Conservation (phyloP, 2,329 filamentous ascomycete species). For the Talaromyces amestolkiae region DNA sequence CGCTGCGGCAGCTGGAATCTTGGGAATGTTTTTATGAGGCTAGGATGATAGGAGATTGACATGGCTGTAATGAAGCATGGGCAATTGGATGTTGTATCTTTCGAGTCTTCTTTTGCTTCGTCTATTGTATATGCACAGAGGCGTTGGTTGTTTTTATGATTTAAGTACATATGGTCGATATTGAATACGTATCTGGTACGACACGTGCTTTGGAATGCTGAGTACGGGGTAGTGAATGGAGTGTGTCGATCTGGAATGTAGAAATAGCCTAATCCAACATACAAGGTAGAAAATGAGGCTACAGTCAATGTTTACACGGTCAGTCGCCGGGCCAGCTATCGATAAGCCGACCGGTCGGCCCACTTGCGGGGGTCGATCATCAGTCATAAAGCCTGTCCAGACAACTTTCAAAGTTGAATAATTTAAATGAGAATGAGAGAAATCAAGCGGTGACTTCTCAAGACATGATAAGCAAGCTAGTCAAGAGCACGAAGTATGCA, state of each 20-base stretch:
- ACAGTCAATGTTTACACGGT: slow-evolving; percentile 10
- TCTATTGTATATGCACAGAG: background rate
- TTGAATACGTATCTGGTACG: background rate
- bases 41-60: background rate
- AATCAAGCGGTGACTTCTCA: background rate
- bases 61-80: background rate
- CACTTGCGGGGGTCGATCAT: background rate
- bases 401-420: background rate
- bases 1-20: slow-evolving; percentile 46
- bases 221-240: background rate
- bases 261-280: background rate
- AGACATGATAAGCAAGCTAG: background rate
- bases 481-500: background rate
- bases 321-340: slow-evolving; percentile 21
- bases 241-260: background rate
- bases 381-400: background rate
- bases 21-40: slow-evolving; percentile 44
- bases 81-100: background rate
- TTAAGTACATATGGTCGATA: background rate
- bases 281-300: background rate
- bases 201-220: background rate
- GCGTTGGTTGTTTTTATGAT: background rate
- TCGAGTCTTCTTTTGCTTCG: background rate
- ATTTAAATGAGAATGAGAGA: background rate
- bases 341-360: slow-evolving; percentile 13